A percentile compares a stretch with the other conserved stretches of the same genome.
phyloP scores from a whole-genome alignment of 352 stramenopile genomes.

The Phytophthora quininea region DNA sequence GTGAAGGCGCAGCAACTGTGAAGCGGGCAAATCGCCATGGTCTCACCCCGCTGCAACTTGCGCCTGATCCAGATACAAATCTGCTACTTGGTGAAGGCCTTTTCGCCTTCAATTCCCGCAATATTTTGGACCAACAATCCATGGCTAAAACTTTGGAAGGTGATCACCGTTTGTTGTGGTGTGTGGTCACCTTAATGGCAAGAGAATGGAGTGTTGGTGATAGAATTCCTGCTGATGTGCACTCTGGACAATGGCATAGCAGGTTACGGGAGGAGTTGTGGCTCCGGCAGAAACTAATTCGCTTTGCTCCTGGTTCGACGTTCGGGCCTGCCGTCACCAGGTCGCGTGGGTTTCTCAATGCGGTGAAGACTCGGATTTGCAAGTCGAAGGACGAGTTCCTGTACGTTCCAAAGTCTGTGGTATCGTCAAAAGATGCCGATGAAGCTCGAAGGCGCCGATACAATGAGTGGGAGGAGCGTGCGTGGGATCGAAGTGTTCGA shows the following conservation, averaged over 20 bases:
- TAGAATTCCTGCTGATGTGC: slow-evolving; percentile 43
- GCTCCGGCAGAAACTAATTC: slow-evolving; percentile 57
- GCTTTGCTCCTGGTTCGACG: slow-evolving; percentile 48
- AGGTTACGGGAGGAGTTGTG: slow-evolving; percentile 62
- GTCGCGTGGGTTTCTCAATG: slow-evolving; percentile 66
- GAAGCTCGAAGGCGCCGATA: slow-evolving; percentile 9
- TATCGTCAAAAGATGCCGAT: not conserved
- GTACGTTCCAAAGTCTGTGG: not conserved
- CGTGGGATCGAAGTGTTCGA: not conserved
- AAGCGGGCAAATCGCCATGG: slow-evolving; percentile 59
- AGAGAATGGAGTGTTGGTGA: slow-evolving; percentile 48
- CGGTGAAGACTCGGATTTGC: slow-evolving; percentile 51
- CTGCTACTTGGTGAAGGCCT: slow-evolving; percentile 49
- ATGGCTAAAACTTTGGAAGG: not conserved
- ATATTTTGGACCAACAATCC: slow-evolving; percentile 1
- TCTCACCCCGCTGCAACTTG: slow-evolving; percentile 54
- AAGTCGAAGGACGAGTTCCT: slow-evolving; percentile 17
- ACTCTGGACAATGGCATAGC: slow-evolving; percentile 58
- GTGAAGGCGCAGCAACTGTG: slow-evolving; percentile 54
- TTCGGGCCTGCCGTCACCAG: slow-evolving; percentile 51
- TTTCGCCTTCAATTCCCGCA: slow-evolving; percentile 53
- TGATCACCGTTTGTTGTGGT: slow-evolving; percentile 53
- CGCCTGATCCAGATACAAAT: slow-evolving; percentile 29
- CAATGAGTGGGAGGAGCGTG: slow-evolving; percentile 14
- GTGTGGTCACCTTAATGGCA: slow-evolving; percentile 58